Evolutionary conservation across 2,329 filamentous ascomycete species (phyloP), one percentile per base, ranked within the genome.

Genomic region (Epichloe typhina): DNA sequence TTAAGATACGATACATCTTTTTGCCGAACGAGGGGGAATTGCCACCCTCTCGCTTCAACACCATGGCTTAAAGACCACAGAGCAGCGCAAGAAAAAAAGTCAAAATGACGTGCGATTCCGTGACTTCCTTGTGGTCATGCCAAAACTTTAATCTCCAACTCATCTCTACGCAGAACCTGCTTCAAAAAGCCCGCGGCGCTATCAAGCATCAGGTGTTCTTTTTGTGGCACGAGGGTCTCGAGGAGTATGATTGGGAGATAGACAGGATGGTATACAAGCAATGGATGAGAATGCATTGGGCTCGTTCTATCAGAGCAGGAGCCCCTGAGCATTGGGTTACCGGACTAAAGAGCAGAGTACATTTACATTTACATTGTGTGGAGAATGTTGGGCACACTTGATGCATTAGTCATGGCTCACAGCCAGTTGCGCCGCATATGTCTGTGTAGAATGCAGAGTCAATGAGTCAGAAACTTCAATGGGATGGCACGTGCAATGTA

Each of bases 1-100:
- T 79, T 75, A 69, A 72, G 76, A 79, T 80, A 80, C 75, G 75
- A 80, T 81, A 82, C 78, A 68, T 79, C 76, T 79, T 68, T 63
- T 64, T 76, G 73, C 72, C 69, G 54, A 62, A 19, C 11, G 48
- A 47, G 42, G 17, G 5, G n/a, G 26, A 15, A 15, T 41, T 12
- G 4, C 11, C 26, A 21, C 40, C 35, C 33, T 17, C 40, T 47
- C 52, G 33, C 13, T 52, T 57, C 64, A 35, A 44, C 6, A 17
- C 33, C 56, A 74, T 80, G 75, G 72, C 75, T 71, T 63, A 60
- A 67, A 77, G 77, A 78, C 69, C 78, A 81, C 78, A 69, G 68
- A 70, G 73, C 69, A 67, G 76, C 77, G 78, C 78, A 69, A 82
- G 76, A 82, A 60, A 55, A 75, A 26, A 50, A 52, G 59, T 55